phyloP scores from a whole-genome alignment of 139 green algal genomes.

The Chlorella sp. region DNA sequence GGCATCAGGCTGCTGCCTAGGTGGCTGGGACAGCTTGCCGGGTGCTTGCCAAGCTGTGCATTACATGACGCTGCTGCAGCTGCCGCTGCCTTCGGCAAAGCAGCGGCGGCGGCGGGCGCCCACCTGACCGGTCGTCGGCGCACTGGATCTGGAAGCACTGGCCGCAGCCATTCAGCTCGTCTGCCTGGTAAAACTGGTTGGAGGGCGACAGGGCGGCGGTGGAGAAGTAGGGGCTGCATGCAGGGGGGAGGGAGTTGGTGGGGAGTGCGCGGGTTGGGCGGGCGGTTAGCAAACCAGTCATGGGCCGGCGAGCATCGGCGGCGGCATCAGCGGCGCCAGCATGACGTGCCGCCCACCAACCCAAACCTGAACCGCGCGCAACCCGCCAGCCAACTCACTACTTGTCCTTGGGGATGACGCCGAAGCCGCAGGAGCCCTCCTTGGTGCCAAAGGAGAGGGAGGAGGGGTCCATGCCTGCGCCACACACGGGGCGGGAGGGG shows the following conservation, averaged over 20 bases:
- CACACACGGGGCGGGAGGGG: not conserved
- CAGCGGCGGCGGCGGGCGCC: too few relatives aligned
- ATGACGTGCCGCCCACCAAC: too few relatives aligned
- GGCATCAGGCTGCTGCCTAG: too few relatives aligned
- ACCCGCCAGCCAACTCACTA: not conserved
- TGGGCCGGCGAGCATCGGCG: not conserved
- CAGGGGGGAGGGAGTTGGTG: not conserved
- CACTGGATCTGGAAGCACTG: conserved; percentile 41
- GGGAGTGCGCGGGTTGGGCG: not conserved
- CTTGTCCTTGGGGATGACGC: conserved; percentile 32
- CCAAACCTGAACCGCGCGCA: too few relatives aligned
- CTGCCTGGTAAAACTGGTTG: conserved; percentile 36
- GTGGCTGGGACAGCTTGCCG: too few relatives aligned
- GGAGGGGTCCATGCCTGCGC: conserved; percentile 34
- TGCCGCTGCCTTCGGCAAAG: too few relatives aligned
- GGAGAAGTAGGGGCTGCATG: conserved; percentile 32
- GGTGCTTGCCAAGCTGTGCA: too few relatives aligned
- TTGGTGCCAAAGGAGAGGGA: conserved; percentile 24
- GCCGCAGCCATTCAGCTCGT: conserved; percentile 22
- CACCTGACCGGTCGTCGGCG: conserved; percentile 1
- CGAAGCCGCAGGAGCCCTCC: conserved; percentile 40
- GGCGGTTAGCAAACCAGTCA: not conserved
- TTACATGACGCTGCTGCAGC: too few relatives aligned
- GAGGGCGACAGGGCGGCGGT: conserved; percentile 5
- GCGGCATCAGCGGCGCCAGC: too few relatives aligned